Evolutionary conservation across 2,329 filamentous ascomycete genomes (phyloP).

Genomic region (Diaporthe helianthi): DNA sequence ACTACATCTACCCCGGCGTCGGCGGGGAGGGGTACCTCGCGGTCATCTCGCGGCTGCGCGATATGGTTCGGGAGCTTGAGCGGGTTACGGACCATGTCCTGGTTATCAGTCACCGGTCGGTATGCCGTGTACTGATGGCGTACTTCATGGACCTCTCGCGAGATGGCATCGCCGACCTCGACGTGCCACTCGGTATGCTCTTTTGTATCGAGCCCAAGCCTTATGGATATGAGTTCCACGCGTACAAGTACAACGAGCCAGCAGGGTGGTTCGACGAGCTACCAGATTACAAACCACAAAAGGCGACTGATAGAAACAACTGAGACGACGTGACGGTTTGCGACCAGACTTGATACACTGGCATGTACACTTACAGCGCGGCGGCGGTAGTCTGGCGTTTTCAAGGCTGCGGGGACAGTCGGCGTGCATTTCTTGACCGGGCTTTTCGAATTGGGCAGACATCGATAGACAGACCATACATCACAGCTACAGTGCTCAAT

Average conservation of each 20-base stretch:
- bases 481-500: constrained; percentile 16
- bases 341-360: not conserved
- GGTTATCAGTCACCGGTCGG: constrained; percentile 89
- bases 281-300: constrained; percentile 80
- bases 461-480: constrained; percentile 15
- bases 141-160: constrained; percentile 95
- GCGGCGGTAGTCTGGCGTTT: constrained; percentile 16
- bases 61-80: constrained; percentile 97
- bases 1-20: constrained; percentile 95
- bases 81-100: constrained; percentile 95
- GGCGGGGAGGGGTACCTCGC: constrained; percentile 97
- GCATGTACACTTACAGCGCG: constrained; percentile 21
- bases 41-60: constrained; percentile 91
- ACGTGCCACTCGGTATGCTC: constrained; percentile 90
- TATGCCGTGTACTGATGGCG: constrained; percentile 89
- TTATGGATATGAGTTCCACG: constrained; percentile 96
- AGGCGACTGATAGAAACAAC: constrained; percentile 54
- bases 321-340: constrained; percentile 31
- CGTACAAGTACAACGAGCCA: constrained; percentile 85
- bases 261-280: constrained; percentile 84
- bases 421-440: not conserved
- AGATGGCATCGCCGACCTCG: constrained; percentile 91
- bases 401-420: not conserved
- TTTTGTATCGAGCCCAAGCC: constrained; percentile 97
- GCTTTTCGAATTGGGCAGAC: not conserved